Evolutionary conservation across 225 moss, liverwort and hornwort genomes (phyloP), one percentile per base, ranked within the genome.

Genomic region (Marchantia polymorpha): DNA sequence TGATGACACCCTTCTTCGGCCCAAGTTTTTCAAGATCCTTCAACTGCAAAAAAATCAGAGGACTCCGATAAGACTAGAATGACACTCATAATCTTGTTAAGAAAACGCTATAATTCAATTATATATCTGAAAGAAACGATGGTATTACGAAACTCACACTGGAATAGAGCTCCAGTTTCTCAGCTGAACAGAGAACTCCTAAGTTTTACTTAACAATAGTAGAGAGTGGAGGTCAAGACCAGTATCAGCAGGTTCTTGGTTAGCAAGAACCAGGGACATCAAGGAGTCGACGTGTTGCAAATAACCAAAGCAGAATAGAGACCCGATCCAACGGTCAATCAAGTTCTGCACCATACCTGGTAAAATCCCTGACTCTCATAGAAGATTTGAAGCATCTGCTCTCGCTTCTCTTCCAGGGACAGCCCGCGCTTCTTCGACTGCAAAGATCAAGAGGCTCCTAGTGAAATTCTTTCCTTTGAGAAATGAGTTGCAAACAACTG

Each of bases 21-120:
- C 95, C 93, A 76, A 93, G 87, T 86, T 95, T 95, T 85, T 95
- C 95, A 58, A 95, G 82, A 78, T 95, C 95, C 83, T 91, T 93
- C 87, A 95, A 81, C 92, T 92, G 86, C 75, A 48, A 64, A 48
- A 25, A 25, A 8, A 3, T 25, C 9, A 50, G 12, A 71, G 49
- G 50, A 71, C 51, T 71, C 51, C 51, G 49, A 51, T 71, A 50
- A 50, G 46, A 22, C 49, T 20, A 7, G 23, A 50, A n/a, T 71
- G 50, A n/a, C 12, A 46, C 0, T 19, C 23, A 22, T 61, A n/a
- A 5, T 3, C 23, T 61, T 23, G 10, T 20, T 58, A 17, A 58
- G 58, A n/a, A 7, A 23, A 7, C 9, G 61, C n/a, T 9, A n/a
- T 61, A 22, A 22, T 23, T 23, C 0, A 23, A 61, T 23, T 7